These are phyloP conservation scores for Neurospora crassa DNA, from an alignment of 2,329 filamentous ascomycete species.

Conservation along the genomic window DNA sequence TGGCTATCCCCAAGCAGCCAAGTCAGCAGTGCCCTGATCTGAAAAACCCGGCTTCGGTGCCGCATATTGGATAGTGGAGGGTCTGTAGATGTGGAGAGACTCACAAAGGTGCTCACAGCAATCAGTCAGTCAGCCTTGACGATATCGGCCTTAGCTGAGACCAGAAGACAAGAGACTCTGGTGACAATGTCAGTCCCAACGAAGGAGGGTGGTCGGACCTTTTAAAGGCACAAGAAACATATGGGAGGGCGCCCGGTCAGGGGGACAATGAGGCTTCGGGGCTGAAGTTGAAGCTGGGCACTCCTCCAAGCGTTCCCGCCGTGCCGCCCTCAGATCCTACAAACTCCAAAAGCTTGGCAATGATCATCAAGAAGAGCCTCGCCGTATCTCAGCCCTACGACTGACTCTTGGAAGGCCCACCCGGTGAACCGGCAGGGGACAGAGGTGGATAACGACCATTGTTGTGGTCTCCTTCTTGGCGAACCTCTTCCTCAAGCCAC, in stretches of 20 bases:
- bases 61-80: background rate
- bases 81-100: background rate
- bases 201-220: background rate
- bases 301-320: background rate
- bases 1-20: background rate
- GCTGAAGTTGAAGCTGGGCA: background rate
- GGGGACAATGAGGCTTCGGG: background rate
- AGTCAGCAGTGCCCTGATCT: background rate
- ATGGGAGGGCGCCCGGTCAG: background rate
- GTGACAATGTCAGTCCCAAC: background rate
- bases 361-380: background rate
- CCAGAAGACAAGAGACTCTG: background rate
- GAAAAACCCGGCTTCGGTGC: background rate
- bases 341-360: background rate
- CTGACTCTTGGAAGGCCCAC: background rate
- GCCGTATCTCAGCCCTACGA: background rate
- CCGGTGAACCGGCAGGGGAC: background rate
- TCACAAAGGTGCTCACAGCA: background rate
- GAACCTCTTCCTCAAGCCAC: background rate
- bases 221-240: background rate
- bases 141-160: background rate
- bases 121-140: background rate
- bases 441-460: background rate
- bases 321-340: too few species aligned
- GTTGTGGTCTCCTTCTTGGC: background rate